A percentile compares a stretch with the other conserved stretches of the same genome.
Evolutionary conservation across 1,139 yeast genomes (phyloP).

Genomic region (Debaryomyces psychrophilus): DNA sequence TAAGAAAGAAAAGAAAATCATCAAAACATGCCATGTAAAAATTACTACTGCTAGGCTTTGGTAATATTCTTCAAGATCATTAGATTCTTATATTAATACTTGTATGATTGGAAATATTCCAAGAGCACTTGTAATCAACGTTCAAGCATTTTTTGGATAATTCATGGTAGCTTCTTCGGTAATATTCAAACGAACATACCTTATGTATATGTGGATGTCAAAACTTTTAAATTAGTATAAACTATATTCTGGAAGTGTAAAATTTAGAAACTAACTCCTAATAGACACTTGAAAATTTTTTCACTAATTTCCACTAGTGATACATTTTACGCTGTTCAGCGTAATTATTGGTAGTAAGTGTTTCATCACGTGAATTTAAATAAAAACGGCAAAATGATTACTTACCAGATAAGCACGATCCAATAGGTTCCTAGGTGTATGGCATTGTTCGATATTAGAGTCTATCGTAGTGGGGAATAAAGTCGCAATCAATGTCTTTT

Average conservation of each 20-base stretch:
- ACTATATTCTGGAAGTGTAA: not conserved
- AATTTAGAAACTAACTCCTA: not conserved
- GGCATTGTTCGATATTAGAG: not conserved
- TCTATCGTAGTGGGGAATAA: not conserved
- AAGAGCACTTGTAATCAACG: not conserved
- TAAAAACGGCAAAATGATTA: not conserved
- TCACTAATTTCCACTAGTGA: not conserved
- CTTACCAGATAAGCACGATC: not conserved
- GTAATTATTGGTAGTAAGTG: not conserved
- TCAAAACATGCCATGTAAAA: slow-evolving; percentile 8
- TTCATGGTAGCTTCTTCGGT: slow-evolving; percentile 5
- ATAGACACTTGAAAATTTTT: not conserved
- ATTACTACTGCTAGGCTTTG: slow-evolving; percentile 8
- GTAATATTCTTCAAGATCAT: slow-evolving; percentile 20
- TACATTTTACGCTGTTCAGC: not conserved
- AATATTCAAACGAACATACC: not conserved
- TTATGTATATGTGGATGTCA: not conserved
- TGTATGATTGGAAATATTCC: slow-evolving; percentile 6
- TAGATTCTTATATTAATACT: slow-evolving; percentile 20
- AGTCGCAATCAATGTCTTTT: slow-evolving; percentile 2
- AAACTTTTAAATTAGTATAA: not conserved
- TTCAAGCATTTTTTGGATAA: not conserved
- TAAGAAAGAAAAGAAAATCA: slow-evolving; percentile 9
- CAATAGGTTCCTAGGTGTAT: not conserved
- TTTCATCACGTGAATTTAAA: not conserved